A percentile compares a stretch with the other conserved stretches of the same genome.
Conservation (phyloP, 1,284 basidiomycete species). For the Thecaphora thlaspeos region DNA sequence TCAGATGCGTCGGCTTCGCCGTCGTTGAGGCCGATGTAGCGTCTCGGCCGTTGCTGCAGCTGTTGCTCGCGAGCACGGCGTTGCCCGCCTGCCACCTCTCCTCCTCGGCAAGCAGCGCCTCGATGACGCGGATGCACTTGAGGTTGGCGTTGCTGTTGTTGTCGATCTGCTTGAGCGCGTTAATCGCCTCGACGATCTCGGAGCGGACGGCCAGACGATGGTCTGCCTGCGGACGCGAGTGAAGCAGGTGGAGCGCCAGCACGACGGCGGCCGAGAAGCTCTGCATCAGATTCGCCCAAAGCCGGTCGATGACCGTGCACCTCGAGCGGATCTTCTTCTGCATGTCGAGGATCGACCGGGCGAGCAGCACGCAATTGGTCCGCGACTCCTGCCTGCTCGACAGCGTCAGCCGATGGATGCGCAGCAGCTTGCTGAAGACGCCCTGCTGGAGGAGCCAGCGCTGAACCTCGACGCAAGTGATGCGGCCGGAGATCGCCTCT, state of each 20-base stretch:
- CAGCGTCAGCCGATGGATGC: slow-evolving; percentile 46
- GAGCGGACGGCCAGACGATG: slow-evolving; percentile 40
- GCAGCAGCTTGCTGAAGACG: slow-evolving; percentile 50
- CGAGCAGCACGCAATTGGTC: slow-evolving; percentile 48
- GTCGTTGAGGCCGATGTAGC: background rate
- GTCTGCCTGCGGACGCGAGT: slow-evolving; percentile 29
- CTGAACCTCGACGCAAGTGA: slow-evolving; percentile 45
- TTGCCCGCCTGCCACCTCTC: slow-evolving; percentile 42
- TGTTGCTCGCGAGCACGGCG: slow-evolving; percentile 17
- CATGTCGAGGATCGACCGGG: slow-evolving; percentile 50
- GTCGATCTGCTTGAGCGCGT: slow-evolving; percentile 44
- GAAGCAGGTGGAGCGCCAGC: slow-evolving; percentile 50
- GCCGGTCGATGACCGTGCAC: slow-evolving; percentile 47
- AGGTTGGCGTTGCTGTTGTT: slow-evolving; percentile 29
- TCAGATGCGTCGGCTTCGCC: slow-evolving; percentile 9
- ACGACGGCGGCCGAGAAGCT: slow-evolving; percentile 50
- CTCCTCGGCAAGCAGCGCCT: slow-evolving; percentile 52
- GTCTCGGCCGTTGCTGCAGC: slow-evolving; percentile 6
- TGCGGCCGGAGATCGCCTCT: slow-evolving; percentile 14
- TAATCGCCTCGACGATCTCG: slow-evolving; percentile 50
- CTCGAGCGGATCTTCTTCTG: slow-evolving; percentile 46
- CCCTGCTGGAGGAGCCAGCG: slow-evolving; percentile 53
- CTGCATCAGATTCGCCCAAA: slow-evolving; percentile 48
- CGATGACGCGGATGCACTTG: slow-evolving; percentile 49
- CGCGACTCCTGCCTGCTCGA: slow-evolving; percentile 39